These are phyloP conservation scores for Stephanodiscus minutulus DNA, from an alignment of 108 stramenopile genomes.

Conservation along the genomic window DNA sequence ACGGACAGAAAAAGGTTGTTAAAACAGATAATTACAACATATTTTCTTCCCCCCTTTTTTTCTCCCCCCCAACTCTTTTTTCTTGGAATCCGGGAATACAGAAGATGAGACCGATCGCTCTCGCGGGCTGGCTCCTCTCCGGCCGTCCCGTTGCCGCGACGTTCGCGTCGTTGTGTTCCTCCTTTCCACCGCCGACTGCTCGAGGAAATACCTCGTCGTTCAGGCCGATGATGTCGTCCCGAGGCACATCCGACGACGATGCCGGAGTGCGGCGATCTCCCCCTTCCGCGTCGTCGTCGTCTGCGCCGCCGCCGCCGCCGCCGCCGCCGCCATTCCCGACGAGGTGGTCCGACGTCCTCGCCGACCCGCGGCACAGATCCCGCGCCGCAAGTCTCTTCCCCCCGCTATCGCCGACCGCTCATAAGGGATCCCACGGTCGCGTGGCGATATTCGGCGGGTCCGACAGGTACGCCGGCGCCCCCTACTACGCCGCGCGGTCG, in stretches of 20 bases:
- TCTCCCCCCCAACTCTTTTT: too few species aligned
- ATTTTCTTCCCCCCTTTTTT: too few species aligned
- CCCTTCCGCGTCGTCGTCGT: neutral
- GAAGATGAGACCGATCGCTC: neutral
- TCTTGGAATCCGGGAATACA: too few species aligned
- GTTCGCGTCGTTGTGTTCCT: neutral
- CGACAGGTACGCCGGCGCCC: constrained; percentile 95
- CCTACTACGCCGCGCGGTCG: constrained; percentile 94
- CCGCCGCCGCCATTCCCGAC: neutral
- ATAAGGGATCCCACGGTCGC: constrained; percentile 95
- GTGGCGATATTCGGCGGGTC: constrained; percentile 95
- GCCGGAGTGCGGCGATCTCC: neutral
- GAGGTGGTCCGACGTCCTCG: constrained; percentile 36
- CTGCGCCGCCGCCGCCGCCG: neutral
- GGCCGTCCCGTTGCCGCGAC: neutral
- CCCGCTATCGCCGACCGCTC: constrained; percentile 53
- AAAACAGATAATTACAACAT: too few species aligned
- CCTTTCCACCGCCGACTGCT: too few species aligned
- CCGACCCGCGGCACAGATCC: neutral
- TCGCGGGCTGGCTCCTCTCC: neutral
- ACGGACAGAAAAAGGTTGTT: too few species aligned
- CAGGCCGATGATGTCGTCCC: neutral
- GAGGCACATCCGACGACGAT: neutral
- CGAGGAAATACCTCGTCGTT: neutral
- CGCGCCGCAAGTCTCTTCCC: constrained; percentile 44